Conservation (phyloP, 2,329 filamentous ascomycete species). For the Rasamsonia emersonii region DNA sequence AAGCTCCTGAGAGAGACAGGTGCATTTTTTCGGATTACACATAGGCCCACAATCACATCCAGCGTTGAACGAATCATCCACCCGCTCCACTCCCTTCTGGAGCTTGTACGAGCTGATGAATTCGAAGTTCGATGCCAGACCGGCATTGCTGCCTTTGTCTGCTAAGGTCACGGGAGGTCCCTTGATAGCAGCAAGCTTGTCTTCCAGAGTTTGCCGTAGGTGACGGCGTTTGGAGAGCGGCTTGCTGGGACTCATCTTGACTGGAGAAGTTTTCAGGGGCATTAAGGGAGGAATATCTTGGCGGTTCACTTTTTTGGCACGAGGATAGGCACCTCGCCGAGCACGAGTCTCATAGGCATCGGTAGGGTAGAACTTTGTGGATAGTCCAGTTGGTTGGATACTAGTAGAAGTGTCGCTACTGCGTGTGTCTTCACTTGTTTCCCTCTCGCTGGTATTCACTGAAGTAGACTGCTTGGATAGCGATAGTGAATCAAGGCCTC, state of each 20-base stretch:
- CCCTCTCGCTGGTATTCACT: background rate
- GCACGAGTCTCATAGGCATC: slow-evolving; percentile 14
- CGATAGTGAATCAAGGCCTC: background rate
- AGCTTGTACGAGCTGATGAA: slow-evolving; percentile 30
- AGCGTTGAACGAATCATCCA: slow-evolving; percentile 20
- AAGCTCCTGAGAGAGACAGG: slow-evolving; percentile 23
- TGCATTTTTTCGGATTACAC: slow-evolving; percentile 20
- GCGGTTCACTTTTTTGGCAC: slow-evolving; percentile 10
- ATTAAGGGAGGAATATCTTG: slow-evolving; percentile 5
- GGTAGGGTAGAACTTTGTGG: slow-evolving; percentile 15
- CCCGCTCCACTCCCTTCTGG: slow-evolving; percentile 20
- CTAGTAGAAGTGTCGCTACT: background rate
- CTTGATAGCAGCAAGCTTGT: slow-evolving; percentile 17
- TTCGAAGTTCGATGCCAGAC: slow-evolving; percentile 27
- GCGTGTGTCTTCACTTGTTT: background rate
- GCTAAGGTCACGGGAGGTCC: slow-evolving; percentile 22
- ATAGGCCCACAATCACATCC: slow-evolving; percentile 23
- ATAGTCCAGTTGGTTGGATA: slow-evolving; percentile 11
- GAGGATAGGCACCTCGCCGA: slow-evolving; percentile 13
- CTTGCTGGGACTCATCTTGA: no score
- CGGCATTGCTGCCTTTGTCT: slow-evolving; percentile 11
- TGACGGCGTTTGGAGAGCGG: slow-evolving; percentile 6
- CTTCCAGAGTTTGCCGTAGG: slow-evolving; percentile 11
- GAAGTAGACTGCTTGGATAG: background rate
- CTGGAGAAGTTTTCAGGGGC: slow-evolving; percentile 1